These are phyloP conservation scores for Radiomyces spectabilis DNA, from an alignment of 192 early-diverging fungal genomes.

Conservation along the genomic window DNA sequence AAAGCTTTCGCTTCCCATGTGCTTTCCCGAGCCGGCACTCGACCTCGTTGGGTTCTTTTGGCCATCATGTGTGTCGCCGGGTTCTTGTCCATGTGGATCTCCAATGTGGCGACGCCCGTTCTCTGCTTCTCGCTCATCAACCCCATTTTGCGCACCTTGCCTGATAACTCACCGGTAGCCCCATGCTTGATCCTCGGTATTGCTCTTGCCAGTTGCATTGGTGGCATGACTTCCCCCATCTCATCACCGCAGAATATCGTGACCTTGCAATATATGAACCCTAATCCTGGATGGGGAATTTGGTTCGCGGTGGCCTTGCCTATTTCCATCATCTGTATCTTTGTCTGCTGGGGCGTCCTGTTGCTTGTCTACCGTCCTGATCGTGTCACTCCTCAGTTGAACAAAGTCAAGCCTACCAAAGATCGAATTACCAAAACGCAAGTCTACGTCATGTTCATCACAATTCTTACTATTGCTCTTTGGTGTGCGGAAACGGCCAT, in stretches of 20 bases:
- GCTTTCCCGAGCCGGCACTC: constrained; percentile 59
- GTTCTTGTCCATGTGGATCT: constrained; percentile 76
- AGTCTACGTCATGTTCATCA: constrained; percentile 49
- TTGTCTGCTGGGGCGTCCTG: constrained; percentile 60
- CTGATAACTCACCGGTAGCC: constrained; percentile 48
- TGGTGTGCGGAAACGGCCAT: constrained; percentile 61
- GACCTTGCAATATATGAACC: constrained; percentile 67
- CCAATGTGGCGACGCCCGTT: constrained; percentile 74
- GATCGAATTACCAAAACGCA: constrained; percentile 39
- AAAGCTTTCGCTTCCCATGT: constrained; percentile 57
- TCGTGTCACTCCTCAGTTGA: constrained; percentile 34
- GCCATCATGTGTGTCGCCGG: constrained; percentile 72
- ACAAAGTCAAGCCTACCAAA: constrained; percentile 32
- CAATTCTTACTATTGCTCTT: constrained; percentile 53
- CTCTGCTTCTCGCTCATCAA: constrained; percentile 66
- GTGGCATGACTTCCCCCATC: constrained; percentile 76
- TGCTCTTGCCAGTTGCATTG: constrained; percentile 65
- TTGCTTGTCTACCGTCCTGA: constrained; percentile 55
- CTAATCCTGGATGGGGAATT: constrained; percentile 58
- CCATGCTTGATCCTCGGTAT: constrained; percentile 68
- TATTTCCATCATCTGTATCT: constrained; percentile 50
- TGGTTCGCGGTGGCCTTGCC: constrained; percentile 67
- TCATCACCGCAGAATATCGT: constrained; percentile 76
- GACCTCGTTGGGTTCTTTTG: constrained; percentile 56
- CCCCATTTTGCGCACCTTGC: constrained; percentile 66